phyloP scores from a whole-genome alignment of 169 alveolate genomes.

The Cystoisospora suis region DNA sequence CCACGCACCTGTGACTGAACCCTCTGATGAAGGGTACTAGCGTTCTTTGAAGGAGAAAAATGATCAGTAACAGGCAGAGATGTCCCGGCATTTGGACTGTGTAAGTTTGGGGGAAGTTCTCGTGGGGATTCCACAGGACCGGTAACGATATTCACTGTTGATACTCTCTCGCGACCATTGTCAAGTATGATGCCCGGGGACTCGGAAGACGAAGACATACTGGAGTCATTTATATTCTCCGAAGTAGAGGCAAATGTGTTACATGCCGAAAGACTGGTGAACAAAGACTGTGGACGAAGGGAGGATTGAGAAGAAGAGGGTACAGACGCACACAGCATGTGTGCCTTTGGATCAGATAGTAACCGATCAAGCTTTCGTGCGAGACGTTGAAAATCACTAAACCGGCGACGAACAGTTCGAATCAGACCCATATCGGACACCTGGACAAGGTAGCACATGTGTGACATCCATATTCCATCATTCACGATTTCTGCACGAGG shows the following conservation, averaged over 20 bases:
- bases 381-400: neutral
- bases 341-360: neutral
- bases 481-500: conserved; percentile 6
- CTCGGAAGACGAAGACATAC: too few species aligned
- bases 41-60: neutral
- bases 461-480: neutral
- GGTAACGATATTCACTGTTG: too few species aligned
- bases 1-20: neutral
- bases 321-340: neutral
- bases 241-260: too few species aligned
- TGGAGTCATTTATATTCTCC: too few species aligned
- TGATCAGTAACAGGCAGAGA: neutral
- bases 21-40: neutral
- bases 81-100: neutral
- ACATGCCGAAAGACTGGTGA: too few species aligned
- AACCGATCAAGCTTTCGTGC: neutral
- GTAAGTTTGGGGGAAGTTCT: neutral
- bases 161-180: too few species aligned
- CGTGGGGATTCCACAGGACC: neutral
- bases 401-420: conserved; percentile 13
- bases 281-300: too few species aligned
- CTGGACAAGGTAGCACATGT: neutral
- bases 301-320: too few species aligned
- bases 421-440: neutral
- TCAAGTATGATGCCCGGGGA: too few species aligned